Percentiles rank a stretch among this genome's conserved stretches.
These are phyloP conservation scores for Spencermartinsiella europaea DNA, from an alignment of 805 yeast species.

Conservation along the genomic window DNA sequence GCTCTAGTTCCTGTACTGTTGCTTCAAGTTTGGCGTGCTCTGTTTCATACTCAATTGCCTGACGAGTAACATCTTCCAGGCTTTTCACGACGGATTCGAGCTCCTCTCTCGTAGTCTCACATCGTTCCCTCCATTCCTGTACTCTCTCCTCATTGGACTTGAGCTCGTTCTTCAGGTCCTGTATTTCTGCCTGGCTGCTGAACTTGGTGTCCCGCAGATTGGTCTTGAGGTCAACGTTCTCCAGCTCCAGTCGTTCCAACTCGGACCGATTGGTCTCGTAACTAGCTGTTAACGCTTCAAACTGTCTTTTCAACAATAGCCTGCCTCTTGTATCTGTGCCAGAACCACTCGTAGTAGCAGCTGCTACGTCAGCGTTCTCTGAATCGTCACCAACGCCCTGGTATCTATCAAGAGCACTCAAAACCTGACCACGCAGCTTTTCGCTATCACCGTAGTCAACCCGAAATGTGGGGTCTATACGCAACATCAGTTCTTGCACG, in stretches of 20 bases:
- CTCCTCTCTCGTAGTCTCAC: slow-evolving; percentile 29
- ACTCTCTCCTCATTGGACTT: slow-evolving; percentile 20
- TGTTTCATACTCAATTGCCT: slow-evolving; percentile 33
- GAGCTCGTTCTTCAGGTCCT: slow-evolving; percentile 23
- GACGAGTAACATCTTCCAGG: slow-evolving; percentile 34
- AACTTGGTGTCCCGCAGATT: slow-evolving; percentile 21
- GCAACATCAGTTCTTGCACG: slow-evolving; percentile 19
- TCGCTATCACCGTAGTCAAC: background rate
- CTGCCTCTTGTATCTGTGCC: slow-evolving; percentile 10
- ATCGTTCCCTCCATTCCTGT: slow-evolving; percentile 26
- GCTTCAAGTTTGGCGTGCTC: slow-evolving; percentile 27
- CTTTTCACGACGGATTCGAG: slow-evolving; percentile 28
- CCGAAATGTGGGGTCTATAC: background rate
- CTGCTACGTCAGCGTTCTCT: slow-evolving; percentile 2
- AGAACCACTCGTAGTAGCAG: background rate
- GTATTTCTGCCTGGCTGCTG: slow-evolving; percentile 21
- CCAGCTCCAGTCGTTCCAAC: slow-evolving; percentile 22
- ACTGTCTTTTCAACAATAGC: slow-evolving; percentile 16
- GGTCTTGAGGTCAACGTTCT: slow-evolving; percentile 23
- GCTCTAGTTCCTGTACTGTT: slow-evolving; percentile 23
- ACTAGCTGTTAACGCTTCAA: slow-evolving; percentile 16
- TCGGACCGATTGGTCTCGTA: slow-evolving; percentile 22
- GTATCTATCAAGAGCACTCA: background rate
- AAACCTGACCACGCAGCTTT: background rate
- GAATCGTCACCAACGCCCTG: background rate